Base-by-base conservation (phyloP, 768 basidiomycete species). In the Candolleomyces eurysporus region DNA sequence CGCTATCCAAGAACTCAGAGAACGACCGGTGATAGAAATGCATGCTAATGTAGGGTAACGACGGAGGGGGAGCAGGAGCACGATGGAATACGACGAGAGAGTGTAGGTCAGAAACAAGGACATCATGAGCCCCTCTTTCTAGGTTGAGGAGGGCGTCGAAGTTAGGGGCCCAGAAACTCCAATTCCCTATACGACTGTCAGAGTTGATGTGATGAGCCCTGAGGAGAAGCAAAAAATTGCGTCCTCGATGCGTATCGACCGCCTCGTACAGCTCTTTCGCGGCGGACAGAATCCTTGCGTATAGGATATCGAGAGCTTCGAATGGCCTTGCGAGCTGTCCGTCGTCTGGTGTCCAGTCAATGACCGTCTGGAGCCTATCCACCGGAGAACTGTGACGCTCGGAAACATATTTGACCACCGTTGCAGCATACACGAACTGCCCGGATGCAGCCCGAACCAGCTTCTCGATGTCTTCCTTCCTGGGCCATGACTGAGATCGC, bases 341-440 rank as follows among this genome's bases (percentile, higher is more conserved):
- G 6, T 5, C 16, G 1, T 13, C 11, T 5, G 31, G 31, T 31
- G 30, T 9, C 43, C 43, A 46, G 11, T 19, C 36, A 11, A 58
- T 11, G 21, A 58, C 46, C 4, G 48, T n/a, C 3, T 32, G 45
- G 8, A 58, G 26, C 46, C 57, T n/a, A 14, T 58, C 46, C 9
- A 48, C 45, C 14, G 57, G 57, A 16, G 42, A 36, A 22, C 22
- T 30, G 6, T 22, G n/a, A 14, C 42, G 49, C 59, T 68, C 70
- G 63, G 39, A 40, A 13, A 67, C 55, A 32, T 60, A 67, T 17
- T 60, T 62, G 17, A 62, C 17, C 9, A 52, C 58, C 1, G 61
- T 64, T 4, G 60, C 58, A 4, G 62, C 64, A 45, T 60, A 67
- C 40, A 65, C 26, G 30, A 65, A 67, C 32, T 62, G 64, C 3